These are phyloP conservation scores for Funneliformis mosseae DNA, from an alignment of 192 early-diverging fungal species.

Conservation along the genomic window DNA sequence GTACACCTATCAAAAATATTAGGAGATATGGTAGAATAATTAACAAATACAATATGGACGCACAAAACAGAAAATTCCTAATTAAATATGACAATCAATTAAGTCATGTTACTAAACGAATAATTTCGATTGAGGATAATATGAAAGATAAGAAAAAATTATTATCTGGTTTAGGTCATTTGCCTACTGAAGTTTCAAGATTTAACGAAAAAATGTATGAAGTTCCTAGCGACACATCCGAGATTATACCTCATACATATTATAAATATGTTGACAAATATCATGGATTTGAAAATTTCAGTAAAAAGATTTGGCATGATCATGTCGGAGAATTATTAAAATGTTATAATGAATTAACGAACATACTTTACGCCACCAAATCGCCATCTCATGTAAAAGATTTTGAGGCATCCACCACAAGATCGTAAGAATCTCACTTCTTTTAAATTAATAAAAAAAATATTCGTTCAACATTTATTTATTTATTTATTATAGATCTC, in stretches of 20 bases:
- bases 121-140: not conserved
- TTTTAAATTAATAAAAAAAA: not conserved
- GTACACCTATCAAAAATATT: slow-evolving; percentile 7
- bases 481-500: too few species aligned
- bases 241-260: not conserved
- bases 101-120: too few species aligned
- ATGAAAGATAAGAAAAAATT: not conserved
- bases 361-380: not conserved
- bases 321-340: not conserved
- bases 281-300: not conserved
- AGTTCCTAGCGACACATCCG: not conserved
- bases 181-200: not conserved
- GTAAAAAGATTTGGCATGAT: not conserved
- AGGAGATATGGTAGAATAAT: slow-evolving; percentile 22
- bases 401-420: not conserved
- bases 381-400: not conserved
- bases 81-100: not conserved
- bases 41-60: slow-evolving; percentile 11
- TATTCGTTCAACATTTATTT: too few species aligned
- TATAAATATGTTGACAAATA: not conserved
- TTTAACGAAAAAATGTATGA: too few species aligned
- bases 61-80: slow-evolving; percentile 32
- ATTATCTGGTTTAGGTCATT: not conserved
- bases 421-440: not conserved
- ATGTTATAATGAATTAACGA: not conserved